Conservation (phyloP, 352 stramenopile species). For the Globisporangium paddicum region DNA sequence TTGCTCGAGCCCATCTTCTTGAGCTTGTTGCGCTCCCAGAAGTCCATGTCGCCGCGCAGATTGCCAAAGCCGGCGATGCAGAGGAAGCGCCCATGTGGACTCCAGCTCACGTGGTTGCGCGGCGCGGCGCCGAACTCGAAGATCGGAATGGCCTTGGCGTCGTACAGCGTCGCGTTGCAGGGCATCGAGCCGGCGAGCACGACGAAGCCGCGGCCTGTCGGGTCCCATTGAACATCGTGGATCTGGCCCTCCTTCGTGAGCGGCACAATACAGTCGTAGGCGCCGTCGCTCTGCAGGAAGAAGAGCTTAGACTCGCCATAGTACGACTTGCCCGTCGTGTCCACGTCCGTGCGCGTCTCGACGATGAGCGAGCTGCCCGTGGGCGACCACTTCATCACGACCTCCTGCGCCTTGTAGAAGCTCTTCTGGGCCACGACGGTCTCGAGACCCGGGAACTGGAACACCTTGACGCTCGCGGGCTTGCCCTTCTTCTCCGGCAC, state of each 20-base stretch:
- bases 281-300: conserved; percentile 90
- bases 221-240: conserved; percentile 94
- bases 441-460: conserved; percentile 70
- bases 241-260: conserved; percentile 90
- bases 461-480: conserved; percentile 82
- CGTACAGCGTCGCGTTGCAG: conserved; percentile 94
- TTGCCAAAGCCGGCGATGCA: conserved; percentile 96
- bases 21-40: conserved; percentile 94
- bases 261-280: conserved; percentile 90
- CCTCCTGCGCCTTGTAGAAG: conserved; percentile 90
- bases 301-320: conserved; percentile 97
- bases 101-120: conserved; percentile 95
- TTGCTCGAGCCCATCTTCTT: conserved; percentile 91
- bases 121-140: conserved; percentile 96
- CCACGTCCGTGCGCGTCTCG: conserved; percentile 90
- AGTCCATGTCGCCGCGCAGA: conserved; percentile 95
- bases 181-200: conserved; percentile 96
- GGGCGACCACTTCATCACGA: conserved; percentile 88
- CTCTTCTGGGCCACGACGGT: conserved; percentile 74
- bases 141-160: conserved; percentile 91
- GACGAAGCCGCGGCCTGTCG: conserved; percentile 89
- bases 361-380: conserved; percentile 84
- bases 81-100: conserved; percentile 95
- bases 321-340: conserved; percentile 94
- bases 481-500: conserved; percentile 89